phyloP scores from a whole-genome alignment of 306 rosid genomes.

The Mimosa pudica region DNA sequence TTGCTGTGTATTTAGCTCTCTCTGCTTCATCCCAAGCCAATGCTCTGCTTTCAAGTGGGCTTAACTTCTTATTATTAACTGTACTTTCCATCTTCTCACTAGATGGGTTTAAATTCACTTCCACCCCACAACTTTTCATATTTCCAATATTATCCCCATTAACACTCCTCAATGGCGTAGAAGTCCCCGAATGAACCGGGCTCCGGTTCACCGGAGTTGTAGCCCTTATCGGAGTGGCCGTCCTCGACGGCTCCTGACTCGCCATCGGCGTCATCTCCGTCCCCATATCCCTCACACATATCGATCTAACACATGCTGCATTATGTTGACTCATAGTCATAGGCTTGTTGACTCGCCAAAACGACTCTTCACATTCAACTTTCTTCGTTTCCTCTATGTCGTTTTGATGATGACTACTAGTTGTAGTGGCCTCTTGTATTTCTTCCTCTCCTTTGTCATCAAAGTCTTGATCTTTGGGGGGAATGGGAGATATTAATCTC shows the following conservation, averaged over 20 bases:
- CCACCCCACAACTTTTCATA: slow-evolving; percentile 47
- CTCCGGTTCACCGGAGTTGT: slow-evolving; percentile 73
- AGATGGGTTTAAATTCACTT: slow-evolving; percentile 48
- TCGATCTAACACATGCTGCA: slow-evolving; percentile 55
- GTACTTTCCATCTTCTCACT: slow-evolving; percentile 52
- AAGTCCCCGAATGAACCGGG: slow-evolving; percentile 74
- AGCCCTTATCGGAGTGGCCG: slow-evolving; percentile 83
- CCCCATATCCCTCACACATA: slow-evolving; percentile 96
- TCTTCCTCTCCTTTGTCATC: slow-evolving; percentile 53
- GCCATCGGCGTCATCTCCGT: slow-evolving; percentile 99
- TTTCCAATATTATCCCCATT: slow-evolving; percentile 44
- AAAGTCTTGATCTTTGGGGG: slow-evolving; percentile 75
- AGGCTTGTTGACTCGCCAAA: slow-evolving; percentile 68
- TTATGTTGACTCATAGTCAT: slow-evolving; percentile 17
- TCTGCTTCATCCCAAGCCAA: slow-evolving; percentile 99
- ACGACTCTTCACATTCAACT: slow-evolving; percentile 70
- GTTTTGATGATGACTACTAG: slow-evolving; percentile 32
- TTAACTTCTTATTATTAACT: slow-evolving; percentile 42
- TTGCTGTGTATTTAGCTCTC: slow-evolving; percentile 85
- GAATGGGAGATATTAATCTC: slow-evolving; percentile 87
- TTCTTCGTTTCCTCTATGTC: slow-evolving; percentile 60
- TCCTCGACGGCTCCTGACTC: slow-evolving; percentile 92
- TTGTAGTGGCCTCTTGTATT: background rate
- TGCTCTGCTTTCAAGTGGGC: slow-evolving; percentile 77
- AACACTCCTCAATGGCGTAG: slow-evolving; percentile 66